Evolutionary conservation across 345 rosid species (phyloP), one percentile per base, ranked within the genome.

Genomic region (Aethionema arabicum): DNA sequence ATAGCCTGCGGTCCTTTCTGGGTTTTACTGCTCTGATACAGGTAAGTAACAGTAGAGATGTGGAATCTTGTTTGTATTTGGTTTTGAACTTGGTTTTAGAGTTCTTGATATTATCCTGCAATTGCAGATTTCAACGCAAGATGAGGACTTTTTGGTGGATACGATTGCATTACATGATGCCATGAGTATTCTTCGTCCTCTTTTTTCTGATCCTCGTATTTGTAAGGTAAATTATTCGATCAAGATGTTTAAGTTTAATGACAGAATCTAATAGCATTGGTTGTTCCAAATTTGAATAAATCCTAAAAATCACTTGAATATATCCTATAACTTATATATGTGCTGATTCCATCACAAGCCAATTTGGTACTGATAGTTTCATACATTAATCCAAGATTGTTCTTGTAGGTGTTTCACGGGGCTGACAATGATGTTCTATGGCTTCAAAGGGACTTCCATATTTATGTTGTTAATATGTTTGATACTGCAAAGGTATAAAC

Each of bases 391-490:
- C 2, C 0, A 41, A 15, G 30, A 51, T 60, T 51, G 3, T 65
- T 33, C 32, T 31, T 65, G n/a, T 66, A 89, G 98, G 98, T 92
- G 66, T 92, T 92, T 74, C 98, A 89, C 47, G 95, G 98, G 48
- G 95, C 95, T 46, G 98, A 92, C 75, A 90, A 88, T 70, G 98
- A 92, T 69, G 76, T 92, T 61, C 75, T 89, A 12, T 92, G 98
- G 98, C 83, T 89, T 39, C 98, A 92, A 77, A 78, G 99, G 68
- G 99, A 89, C 77, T 92, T 92, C 73, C 96, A 85, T 64, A 80
- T 92, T 40, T 89, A 89, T 66, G 86, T 92, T 63, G 93, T 92
- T 59, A 92, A 92, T 63, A 77, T 92, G 67, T 87, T 88, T 68
- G 98, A 92, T 74, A 92, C 98, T 40, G 96, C 91, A 36, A 92